These are phyloP conservation scores for Saccharomycopsis capsularis DNA, from an alignment of 805 yeast species.

Conservation along the genomic window DNA sequence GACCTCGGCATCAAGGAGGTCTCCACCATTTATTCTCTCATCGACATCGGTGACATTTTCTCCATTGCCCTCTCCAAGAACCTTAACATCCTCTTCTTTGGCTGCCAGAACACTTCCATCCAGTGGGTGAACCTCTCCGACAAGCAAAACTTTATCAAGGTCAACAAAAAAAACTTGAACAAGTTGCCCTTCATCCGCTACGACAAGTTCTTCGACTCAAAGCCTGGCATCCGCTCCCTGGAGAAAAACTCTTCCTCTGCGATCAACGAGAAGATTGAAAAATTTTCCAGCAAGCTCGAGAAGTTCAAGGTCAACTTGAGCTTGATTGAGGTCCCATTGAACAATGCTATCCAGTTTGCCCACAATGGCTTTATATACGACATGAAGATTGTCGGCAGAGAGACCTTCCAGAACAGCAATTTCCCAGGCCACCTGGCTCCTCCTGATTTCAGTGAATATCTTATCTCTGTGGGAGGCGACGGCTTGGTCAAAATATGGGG, in stretches of 20 bases:
- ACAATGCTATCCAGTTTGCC: conserved; percentile 69
- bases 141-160: conserved; percentile 19
- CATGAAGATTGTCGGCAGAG: conserved; percentile 29
- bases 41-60: conserved; percentile 92
- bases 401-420: conserved; percentile 20
- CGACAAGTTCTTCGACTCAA: conserved; percentile 84
- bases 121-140: conserved; percentile 51
- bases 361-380: conserved; percentile 84
- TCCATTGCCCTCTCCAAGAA: conserved; percentile 64
- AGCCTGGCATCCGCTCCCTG: conserved; percentile 65
- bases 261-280: conserved; percentile 16
- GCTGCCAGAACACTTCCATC: conserved; percentile 88
- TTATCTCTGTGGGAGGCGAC: conserved; percentile 84
- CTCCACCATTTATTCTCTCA: conserved; percentile 72
- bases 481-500: conserved; percentile 83
- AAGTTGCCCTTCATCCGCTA: conserved; percentile 59
- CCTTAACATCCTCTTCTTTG: conserved; percentile 62
- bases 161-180: conserved; percentile 28
- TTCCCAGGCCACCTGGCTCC: conserved; percentile 8
- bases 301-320: conserved; percentile 21
- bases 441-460: conserved; percentile 30
- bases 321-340: conserved; percentile 60
- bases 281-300: conserved; percentile 14
- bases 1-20: conserved; percentile 34
- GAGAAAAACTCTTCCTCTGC: conserved; percentile 25